Evolutionary conservation across 208 protist genomes (phyloP).

Genomic region (Phytomonas serpens): DNA sequence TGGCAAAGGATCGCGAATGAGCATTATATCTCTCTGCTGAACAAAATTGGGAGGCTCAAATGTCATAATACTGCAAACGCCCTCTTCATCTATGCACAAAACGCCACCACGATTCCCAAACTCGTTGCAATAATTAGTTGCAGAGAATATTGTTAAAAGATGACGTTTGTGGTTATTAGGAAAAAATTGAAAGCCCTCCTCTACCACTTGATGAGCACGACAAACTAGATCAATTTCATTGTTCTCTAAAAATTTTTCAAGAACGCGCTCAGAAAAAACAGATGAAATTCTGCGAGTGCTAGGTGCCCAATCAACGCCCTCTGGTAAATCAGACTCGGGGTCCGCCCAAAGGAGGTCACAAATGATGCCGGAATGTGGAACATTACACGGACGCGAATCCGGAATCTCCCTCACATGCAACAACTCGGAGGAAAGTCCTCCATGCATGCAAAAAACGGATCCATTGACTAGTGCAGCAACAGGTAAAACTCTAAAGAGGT

Average conservation of each 20-base stretch:
- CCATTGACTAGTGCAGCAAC: conserved; percentile 97
- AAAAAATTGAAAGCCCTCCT: conserved; percentile 99
- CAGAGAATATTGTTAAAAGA: conserved; percentile 99
- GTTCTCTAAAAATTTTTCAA: conserved; percentile 94
- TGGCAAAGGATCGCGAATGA: conserved; percentile 30
- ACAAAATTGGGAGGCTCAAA: conserved; percentile 74
- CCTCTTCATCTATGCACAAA: conserved; percentile 94
- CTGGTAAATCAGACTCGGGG: conserved; percentile 92
- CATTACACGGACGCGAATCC: conserved; percentile 94
- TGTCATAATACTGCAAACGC: conserved; percentile 94
- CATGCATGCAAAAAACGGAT: conserved; percentile 99
- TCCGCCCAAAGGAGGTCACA: conserved; percentile 99
- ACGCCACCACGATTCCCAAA: conserved; percentile 99
- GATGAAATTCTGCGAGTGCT: conserved; percentile 98
- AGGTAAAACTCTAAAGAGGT: conserved; percentile 97
- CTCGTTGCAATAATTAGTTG: conserved; percentile 99
- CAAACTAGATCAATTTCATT: conserved; percentile 98
- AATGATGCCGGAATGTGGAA: conserved; percentile 96
- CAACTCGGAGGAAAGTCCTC: conserved; percentile 95
- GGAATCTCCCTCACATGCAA: conserved; percentile 87
- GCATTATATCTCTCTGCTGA: conserved; percentile 64
- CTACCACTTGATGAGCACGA: conserved; percentile 98
- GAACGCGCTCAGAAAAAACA: conserved; percentile 96
- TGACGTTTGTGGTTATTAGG: conserved; percentile 91
- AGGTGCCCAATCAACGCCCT: conserved; percentile 94